phyloP scores from a whole-genome alignment of 371 early-diverging fungal genomes.

The Apophysomyces elegans region DNA sequence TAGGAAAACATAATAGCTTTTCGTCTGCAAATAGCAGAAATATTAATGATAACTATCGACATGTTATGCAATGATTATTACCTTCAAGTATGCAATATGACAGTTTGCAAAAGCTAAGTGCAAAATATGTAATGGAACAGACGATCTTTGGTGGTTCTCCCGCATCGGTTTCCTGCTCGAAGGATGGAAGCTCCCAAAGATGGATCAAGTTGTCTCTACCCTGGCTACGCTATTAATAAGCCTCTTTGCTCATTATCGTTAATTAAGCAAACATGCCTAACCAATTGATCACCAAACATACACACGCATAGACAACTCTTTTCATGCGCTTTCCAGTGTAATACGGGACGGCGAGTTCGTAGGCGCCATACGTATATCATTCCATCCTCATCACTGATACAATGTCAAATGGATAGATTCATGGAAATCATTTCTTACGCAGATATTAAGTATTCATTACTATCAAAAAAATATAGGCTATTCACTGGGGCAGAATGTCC shows the following conservation, averaged over 20 bases:
- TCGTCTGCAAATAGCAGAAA: constrained; percentile 1
- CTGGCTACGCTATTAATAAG: constrained; percentile 35
- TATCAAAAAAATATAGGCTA: constrained; percentile 25
- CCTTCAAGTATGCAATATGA: constrained; percentile 25
- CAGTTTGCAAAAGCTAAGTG: constrained; percentile 48
- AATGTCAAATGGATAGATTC: neutral
- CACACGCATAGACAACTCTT: constrained; percentile 28
- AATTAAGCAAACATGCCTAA: constrained; percentile 4
- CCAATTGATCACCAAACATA: constrained; percentile 4
- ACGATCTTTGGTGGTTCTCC: constrained; percentile 15
- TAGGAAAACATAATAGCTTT: constrained; percentile 31
- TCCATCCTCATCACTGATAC: constrained; percentile 45
- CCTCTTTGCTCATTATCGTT: neutral
- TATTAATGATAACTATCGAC: neutral
- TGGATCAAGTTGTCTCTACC: constrained; percentile 55
- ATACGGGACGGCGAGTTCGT: constrained; percentile 36
- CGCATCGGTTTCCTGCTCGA: constrained; percentile 13
- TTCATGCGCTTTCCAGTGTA: constrained; percentile 49
- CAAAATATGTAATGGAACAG: constrained; percentile 39
- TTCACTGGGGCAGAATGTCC: constrained; percentile 39
- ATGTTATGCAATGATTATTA: constrained; percentile 1
- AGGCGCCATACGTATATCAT: constrained; percentile 45
- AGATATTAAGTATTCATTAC: constrained; percentile 36
- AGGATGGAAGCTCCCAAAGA: constrained; percentile 39
- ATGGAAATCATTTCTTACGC: constrained; percentile 24